Evolutionary conservation across 176 grass and related monocot genomes (phyloP).

Genomic region (Cenchrus purpureus): DNA sequence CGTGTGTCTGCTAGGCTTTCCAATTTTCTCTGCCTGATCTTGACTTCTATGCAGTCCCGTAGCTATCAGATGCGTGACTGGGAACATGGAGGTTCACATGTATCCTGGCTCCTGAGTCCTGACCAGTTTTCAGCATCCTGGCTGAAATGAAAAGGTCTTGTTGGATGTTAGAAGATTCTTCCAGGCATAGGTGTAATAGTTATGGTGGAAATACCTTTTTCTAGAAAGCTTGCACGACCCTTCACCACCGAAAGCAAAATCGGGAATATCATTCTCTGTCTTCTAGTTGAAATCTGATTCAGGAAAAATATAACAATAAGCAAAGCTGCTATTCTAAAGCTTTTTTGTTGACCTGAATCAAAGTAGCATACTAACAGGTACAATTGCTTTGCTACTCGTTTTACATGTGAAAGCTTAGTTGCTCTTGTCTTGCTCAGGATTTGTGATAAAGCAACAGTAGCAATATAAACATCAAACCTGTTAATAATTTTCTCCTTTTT

Average conservation of each 20-base stretch:
- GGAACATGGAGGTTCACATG: background rate
- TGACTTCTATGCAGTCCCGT: constrained; percentile 36
- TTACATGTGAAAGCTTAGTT: background rate
- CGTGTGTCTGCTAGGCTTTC: background rate
- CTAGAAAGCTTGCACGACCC: background rate
- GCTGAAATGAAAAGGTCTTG: background rate
- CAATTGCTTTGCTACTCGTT: background rate
- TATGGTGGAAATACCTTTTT: background rate
- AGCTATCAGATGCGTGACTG: constrained; percentile 20
- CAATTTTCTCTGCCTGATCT: constrained; percentile 11
- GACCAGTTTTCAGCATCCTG: constrained; percentile 6
- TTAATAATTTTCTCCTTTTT: background rate
- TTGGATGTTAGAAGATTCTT: constrained; percentile 22
- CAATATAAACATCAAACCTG: background rate
- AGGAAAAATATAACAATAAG: background rate
- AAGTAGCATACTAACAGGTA: background rate
- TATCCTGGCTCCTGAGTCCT: background rate
- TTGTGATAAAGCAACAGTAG: background rate
- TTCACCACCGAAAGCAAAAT: background rate
- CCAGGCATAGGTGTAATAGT: constrained; percentile 2
- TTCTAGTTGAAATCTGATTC: constrained; percentile 1
- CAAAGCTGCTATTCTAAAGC: background rate
- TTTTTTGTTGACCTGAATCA: background rate
- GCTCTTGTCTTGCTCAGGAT: background rate
- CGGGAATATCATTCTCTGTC: background rate